Conservation (phyloP, 2,329 filamentous ascomycete genomes). For the Aspergillus amoenus region DNA sequence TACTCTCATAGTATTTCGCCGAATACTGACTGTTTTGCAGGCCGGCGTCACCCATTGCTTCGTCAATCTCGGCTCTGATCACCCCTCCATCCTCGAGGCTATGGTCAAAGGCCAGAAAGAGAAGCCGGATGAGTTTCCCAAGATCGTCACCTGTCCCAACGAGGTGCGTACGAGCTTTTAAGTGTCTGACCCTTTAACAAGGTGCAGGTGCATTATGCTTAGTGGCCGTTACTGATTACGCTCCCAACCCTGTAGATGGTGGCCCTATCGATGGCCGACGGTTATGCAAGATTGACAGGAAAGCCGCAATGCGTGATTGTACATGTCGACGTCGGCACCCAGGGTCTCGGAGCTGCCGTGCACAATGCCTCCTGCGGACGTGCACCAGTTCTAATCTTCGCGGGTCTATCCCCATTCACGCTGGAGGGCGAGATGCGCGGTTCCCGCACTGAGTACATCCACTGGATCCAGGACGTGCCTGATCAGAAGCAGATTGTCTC, state of each 20-base stretch:
- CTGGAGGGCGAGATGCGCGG: conserved; percentile 75
- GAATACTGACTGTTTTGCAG: conserved; percentile 22
- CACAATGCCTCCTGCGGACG: conserved; percentile 77
- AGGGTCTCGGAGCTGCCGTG: conserved; percentile 73
- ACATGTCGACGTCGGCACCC: conserved; percentile 79
- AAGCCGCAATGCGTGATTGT: conserved; percentile 76
- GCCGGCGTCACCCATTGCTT: conserved; percentile 54
- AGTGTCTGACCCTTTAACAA: no score
- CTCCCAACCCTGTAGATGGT: conserved; percentile 62
- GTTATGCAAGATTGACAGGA: conserved; percentile 70
- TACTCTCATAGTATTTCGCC: not conserved
- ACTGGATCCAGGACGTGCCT: conserved; percentile 82
- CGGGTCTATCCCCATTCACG: conserved; percentile 74
- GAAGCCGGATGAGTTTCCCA: conserved; percentile 63
- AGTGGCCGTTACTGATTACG: not conserved
- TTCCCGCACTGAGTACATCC: conserved; percentile 78
- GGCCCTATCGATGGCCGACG: conserved; percentile 80
- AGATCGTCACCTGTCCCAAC: conserved; percentile 76
- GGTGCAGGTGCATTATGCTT: no score
- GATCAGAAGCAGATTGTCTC: conserved; percentile 77
- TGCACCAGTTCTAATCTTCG: conserved; percentile 74
- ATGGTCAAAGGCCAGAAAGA: conserved; percentile 75
- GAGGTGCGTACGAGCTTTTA: conserved; percentile 55
- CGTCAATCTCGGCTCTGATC: conserved; percentile 56
- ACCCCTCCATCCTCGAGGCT: conserved; percentile 76